Conservation (phyloP, 1,284 basidiomycete genomes). For the Apiotrichum laibachii region DNA sequence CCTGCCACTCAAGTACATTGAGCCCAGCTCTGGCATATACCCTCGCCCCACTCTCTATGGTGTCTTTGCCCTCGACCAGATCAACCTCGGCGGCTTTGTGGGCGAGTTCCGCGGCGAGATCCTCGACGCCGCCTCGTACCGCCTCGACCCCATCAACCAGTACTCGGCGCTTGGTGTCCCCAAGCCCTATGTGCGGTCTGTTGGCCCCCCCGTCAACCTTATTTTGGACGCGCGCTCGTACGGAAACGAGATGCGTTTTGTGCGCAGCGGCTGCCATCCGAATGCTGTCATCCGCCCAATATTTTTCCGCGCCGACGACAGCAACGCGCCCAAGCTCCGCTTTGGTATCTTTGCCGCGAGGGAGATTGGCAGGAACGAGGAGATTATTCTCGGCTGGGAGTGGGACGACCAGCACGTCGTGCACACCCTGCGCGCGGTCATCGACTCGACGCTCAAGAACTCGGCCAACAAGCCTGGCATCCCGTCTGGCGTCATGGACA, state of each 20-base stretch:
- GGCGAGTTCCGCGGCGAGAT: conserved; percentile 50
- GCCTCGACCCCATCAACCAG: conserved; percentile 57
- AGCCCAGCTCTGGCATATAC: conserved; percentile 36
- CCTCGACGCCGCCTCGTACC: conserved; percentile 41
- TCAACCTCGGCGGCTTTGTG: conserved; percentile 36
- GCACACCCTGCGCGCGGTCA: conserved; percentile 60
- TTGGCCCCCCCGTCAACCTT: conserved; percentile 75
- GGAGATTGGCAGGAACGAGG: conserved; percentile 75
- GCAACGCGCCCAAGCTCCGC: conserved; percentile 55
- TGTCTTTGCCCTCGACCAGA: conserved; percentile 37
- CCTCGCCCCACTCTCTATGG: conserved; percentile 45
- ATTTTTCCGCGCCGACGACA: conserved; percentile 48
- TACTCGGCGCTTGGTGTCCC: conserved; percentile 55
- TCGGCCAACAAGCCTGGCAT: conserved; percentile 23
- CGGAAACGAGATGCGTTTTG: conserved; percentile 73
- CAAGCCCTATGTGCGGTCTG: conserved; percentile 70
- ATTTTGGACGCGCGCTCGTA: conserved; percentile 77
- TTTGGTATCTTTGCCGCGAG: conserved; percentile 82
- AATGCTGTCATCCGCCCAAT: conserved; percentile 83
- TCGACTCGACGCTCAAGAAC: conserved; percentile 29
- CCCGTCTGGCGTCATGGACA: conserved; percentile 20
- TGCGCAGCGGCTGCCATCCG: conserved; percentile 79
- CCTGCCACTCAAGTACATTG: conserved; percentile 40
- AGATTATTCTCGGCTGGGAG: conserved; percentile 90
- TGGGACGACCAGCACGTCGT: conserved; percentile 92